Evolutionary conservation across 305 asterid genomes (phyloP).

Genomic region (Fraxinus velutina): DNA sequence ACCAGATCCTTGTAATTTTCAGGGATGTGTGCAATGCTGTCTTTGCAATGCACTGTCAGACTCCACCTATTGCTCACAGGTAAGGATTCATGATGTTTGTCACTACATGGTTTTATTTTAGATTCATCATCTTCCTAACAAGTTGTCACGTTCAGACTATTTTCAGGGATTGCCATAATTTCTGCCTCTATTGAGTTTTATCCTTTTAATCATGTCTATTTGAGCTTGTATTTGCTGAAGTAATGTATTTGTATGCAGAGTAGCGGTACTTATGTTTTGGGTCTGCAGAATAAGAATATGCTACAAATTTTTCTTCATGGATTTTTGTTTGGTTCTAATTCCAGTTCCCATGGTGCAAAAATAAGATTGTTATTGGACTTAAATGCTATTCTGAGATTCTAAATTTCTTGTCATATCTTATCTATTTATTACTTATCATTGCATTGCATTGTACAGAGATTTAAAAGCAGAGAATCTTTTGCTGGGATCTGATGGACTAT

Average conservation of each 20-base stretch:
- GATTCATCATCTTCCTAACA: neutral
- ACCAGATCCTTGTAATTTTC: conserved; percentile 67
- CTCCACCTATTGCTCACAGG: conserved; percentile 95
- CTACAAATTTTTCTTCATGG: neutral
- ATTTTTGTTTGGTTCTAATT: neutral
- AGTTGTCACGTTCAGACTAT: conserved; percentile 5
- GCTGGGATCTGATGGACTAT: conserved; percentile 84
- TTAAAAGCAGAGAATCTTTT: conserved; percentile 94
- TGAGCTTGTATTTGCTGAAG: neutral
- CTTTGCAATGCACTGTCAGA: conserved; percentile 89
- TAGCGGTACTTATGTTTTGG: neutral
- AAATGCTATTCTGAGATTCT: neutral
- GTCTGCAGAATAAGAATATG: conserved; percentile 8
- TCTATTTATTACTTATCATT: conserved; percentile 10
- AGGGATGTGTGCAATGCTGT: conserved; percentile 87
- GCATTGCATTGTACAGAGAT: conserved; percentile 56
- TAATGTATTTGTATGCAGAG: conserved; percentile 1
- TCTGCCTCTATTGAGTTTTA: conserved; percentile 17
- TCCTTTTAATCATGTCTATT: neutral
- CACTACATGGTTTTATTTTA: neutral
- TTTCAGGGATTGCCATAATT: neutral
- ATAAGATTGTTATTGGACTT: neutral
- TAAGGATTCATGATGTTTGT: conserved; percentile 29
- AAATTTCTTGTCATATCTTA: neutral
- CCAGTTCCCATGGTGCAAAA: neutral